Evolutionary conservation across 106 monocot genomes (phyloP).

Genomic region (Allium cepa): DNA sequence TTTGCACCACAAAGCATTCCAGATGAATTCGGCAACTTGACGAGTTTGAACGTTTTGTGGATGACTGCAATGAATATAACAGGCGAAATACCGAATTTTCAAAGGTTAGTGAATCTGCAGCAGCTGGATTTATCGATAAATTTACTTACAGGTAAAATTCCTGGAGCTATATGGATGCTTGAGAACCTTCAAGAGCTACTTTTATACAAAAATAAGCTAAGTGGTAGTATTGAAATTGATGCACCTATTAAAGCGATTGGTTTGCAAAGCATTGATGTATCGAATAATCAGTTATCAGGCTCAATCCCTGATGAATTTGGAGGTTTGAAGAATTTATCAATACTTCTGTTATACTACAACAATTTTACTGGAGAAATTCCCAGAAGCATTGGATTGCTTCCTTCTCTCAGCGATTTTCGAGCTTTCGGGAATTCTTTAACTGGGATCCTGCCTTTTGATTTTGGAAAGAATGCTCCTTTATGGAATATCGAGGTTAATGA

Average conservation of each 20-base stretch:
- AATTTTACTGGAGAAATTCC: conserved; percentile 35
- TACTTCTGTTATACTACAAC: conserved; percentile 33
- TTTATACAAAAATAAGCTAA: conserved; percentile 18
- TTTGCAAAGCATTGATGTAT: conserved; percentile 30
- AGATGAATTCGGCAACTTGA: conserved; percentile 39
- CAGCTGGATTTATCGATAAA: conserved; percentile 23
- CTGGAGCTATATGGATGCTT: conserved; percentile 25
- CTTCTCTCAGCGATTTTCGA: conserved; percentile 19
- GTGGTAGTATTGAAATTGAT: conserved; percentile 18
- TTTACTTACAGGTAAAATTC: conserved; percentile 24
- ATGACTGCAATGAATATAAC: conserved; percentile 22
- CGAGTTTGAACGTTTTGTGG: conserved; percentile 23
- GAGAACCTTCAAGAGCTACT: conserved; percentile 12
- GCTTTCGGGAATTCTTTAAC: conserved; percentile 34
- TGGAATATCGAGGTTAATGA: conserved; percentile 20
- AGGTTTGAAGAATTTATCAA: conserved; percentile 11
- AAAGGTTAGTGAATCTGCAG: conserved; percentile 16
- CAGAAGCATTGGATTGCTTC: conserved; percentile 20
- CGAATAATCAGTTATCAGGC: conserved; percentile 28
- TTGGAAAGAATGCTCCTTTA: conserved; percentile 27
- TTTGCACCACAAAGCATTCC: conserved; percentile 36
- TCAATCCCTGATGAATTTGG: conserved; percentile 29
- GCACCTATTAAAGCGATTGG: conserved; percentile 8
- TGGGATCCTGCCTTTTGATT: conserved; percentile 25
- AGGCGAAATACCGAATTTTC: conserved; percentile 25